These are phyloP conservation scores for Pigoraptor vietnamica DNA, from an alignment of 78 protist genomes.

Conservation along the genomic window DNA sequence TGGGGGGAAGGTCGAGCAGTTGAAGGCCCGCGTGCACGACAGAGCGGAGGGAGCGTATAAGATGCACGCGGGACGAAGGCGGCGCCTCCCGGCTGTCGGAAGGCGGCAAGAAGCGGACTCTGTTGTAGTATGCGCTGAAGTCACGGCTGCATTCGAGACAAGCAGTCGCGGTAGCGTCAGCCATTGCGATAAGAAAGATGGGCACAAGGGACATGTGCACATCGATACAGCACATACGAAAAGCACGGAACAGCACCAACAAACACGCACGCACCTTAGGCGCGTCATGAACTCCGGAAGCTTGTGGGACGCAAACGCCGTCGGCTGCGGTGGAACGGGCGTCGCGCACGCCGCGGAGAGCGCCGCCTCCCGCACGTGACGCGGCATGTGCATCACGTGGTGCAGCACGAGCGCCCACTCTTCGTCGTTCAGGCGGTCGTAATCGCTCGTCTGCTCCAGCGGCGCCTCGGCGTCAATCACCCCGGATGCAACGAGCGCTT, in stretches of 20 bases:
- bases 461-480: background rate
- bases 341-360: background rate
- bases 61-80: background rate
- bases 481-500: background rate
- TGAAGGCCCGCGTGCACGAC: background rate
- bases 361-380: background rate
- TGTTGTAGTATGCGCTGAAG: background rate
- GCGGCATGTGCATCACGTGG: background rate
- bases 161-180: background rate
- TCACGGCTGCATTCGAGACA: background rate
- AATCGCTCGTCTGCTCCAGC: background rate
- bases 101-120: background rate
- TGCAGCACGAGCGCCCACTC: background rate
- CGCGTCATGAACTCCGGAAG: background rate
- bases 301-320: background rate
- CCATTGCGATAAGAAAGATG: background rate
- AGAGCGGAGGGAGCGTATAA: background rate
- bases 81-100: background rate
- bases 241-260: background rate
- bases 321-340: background rate
- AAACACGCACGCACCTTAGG: background rate
- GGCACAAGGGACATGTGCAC: background rate
- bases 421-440: background rate
- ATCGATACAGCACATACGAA: background rate
- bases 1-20: background rate